Evolutionary conservation across 1,139 yeast genomes (phyloP), one percentile per base, ranked within the genome.

Genomic region (Waltiozyma sp.): DNA sequence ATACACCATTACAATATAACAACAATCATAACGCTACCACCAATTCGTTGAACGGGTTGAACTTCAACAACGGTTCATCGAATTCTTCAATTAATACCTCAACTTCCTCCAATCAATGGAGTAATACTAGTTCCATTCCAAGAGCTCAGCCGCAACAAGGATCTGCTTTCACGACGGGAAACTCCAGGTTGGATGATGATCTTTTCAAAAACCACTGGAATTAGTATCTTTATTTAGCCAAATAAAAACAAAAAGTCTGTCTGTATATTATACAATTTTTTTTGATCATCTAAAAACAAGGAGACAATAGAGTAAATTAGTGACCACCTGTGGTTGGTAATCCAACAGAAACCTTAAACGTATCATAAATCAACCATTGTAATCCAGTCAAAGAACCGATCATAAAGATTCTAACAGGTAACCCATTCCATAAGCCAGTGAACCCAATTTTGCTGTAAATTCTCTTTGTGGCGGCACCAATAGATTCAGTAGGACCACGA

Each of bases 301-400:
- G 4, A 8, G 8, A 21, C 23, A 21, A n/a, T n/a, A n/a, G 33
- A 9, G 5, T n/a, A 9, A 28, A 23, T 33, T 61, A 75, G 58
- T 73, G 78, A 42, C 85, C 81, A 51, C 89, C 91, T 26, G 95
- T 81, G 37, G 97, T 86, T 60, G 97, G 96, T 56, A 89, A 75
- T 13, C 96, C 97, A 48, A 86, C 77, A 56, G 75, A 75, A 26
- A 86, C 93, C 70, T 89, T 89, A 73, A 89, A 89, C 14, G 95
- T 82, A 65, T 89, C 97, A 68, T 89, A 89, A 50, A 89, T 74
- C 61, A 89, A 75, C 96, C 96, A 89, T 72, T 89, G 97, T 74
- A 84, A 77, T 50, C 96, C 96, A 39, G 97, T 89, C 65, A 89
- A 75, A 31, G 97, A 88, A 70, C 96, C 96, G 63, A 89, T 77